Evolutionary conservation across 139 green algal genomes (phyloP).

Genomic region (Chlorella sp.): DNA sequence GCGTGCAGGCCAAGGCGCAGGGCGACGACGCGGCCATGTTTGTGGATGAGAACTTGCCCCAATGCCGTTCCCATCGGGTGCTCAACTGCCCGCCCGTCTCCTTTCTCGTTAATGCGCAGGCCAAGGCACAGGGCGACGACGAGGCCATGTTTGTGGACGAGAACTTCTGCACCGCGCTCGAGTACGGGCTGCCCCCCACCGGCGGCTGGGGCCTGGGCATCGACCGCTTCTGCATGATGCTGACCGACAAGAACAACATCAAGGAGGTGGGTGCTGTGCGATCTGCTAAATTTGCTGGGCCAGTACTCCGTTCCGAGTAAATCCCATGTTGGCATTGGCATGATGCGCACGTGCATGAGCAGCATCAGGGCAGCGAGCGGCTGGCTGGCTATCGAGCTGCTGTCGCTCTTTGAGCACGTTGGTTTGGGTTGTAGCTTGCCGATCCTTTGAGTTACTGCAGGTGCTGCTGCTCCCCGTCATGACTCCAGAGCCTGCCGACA

Average conservation of each 20-base stretch:
- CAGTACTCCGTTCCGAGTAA: too few species aligned
- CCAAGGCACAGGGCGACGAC: slow-evolving; percentile 89
- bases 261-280: slow-evolving; percentile 76
- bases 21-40: too few species aligned
- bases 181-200: slow-evolving; percentile 98
- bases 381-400: too few species aligned
- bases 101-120: slow-evolving; percentile 31
- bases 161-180: slow-evolving; percentile 94
- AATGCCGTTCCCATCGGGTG: neutral
- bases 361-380: neutral
- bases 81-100: too few species aligned
- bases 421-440: neutral
- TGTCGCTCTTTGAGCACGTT: neutral
- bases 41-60: too few species aligned
- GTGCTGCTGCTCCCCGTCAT: neutral
- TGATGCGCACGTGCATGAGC: neutral
- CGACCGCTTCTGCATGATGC: slow-evolving; percentile 97
- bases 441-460: neutral
- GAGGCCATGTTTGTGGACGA: slow-evolving; percentile 99
- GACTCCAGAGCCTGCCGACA: neutral
- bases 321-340: too few species aligned
- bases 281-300: too few species aligned
- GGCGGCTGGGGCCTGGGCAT: slow-evolving; percentile 98
- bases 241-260: slow-evolving; percentile 98
- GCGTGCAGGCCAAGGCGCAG: too few species aligned